Evolutionary conservation across 2,329 filamentous ascomycete genomes (phyloP).

Genomic region (Chaetomium sp.): DNA sequence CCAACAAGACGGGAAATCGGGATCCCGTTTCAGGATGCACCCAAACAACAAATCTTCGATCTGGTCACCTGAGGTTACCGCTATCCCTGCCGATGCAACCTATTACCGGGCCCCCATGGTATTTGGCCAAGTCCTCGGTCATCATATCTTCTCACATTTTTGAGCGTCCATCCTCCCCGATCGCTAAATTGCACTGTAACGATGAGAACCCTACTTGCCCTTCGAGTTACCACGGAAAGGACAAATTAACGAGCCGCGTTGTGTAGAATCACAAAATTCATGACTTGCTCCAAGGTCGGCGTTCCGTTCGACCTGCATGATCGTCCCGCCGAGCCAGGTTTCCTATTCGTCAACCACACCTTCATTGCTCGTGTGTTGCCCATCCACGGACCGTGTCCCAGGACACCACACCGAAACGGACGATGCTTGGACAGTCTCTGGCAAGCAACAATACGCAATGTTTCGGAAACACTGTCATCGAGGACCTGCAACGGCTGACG

Average conservation of each 20-base stretch:
- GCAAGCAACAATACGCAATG: background rate
- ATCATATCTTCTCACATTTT: no score
- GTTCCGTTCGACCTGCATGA: slow-evolving; percentile 11
- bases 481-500: no score
- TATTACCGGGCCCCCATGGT: background rate
- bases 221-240: no score
- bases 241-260: background rate
- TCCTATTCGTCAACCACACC: slow-evolving; percentile 10
- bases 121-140: background rate
- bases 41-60: background rate
- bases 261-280: background rate
- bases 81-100: background rate
- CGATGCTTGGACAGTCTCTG: background rate
- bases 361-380: slow-evolving; percentile 1
- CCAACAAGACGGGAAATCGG: background rate
- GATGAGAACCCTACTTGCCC: no score
- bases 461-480: no score
- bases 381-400: background rate
- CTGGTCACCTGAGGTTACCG: background rate
- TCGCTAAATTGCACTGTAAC: no score
- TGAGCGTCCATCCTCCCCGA: no score
- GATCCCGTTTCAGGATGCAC: background rate
- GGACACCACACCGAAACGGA: background rate
- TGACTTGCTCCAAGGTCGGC: background rate
- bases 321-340: slow-evolving; percentile 2